Evolutionary conservation across 164 flowering plant genomes (phyloP), one percentile per base, ranked within the genome.

Genomic region (Amborella trichopoda): DNA sequence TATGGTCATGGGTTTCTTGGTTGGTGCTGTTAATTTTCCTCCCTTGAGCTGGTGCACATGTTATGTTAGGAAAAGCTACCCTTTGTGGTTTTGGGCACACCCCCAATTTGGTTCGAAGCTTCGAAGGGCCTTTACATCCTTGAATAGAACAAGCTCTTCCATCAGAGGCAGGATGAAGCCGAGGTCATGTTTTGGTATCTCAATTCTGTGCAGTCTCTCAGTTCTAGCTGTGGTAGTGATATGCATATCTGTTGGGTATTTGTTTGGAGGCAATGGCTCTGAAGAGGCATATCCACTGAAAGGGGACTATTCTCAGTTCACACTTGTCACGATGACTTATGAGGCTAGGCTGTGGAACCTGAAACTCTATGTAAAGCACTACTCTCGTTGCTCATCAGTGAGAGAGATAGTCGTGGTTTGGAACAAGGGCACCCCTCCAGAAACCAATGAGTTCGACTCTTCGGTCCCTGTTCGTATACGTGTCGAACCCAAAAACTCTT

Each of bases 261-360:
- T 81, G n/a, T 80, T 57, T 43, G 95, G 95, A 8, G 88, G 95
- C 50, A 74, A 49, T 30, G 88, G 88, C 33, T 78, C 88, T 0
- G 66, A 77, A 32, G 74, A 74, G 49, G 67, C 88, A 26, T 85
- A 81, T 59, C 64, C 71, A 1, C 55, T 44, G 42, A 67, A 71
- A 23, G 88, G 83, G 27, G 68, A 65, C 25, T 68, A 70, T 59
- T 85, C 95, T 24, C 85, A 85, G 71, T 85, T 85, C 64, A 81
- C 95, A 13, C 40, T 85, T 34, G 23, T 81, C 26, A 74, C 91
- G 10, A 81, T 85, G 95, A 85, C 91, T 6, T 85, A 77, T 23
- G 85, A 79, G 27, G 81, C 88, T 32, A 81, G 95, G n/a, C 63
- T 81, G 12, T 85, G 91, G 95, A 85, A 85, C 34, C 53, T 85